Evolutionary conservation across 1,284 basidiomycete species (phyloP), one percentile per base, ranked within the genome.

Genomic region (Testicularia cyperi): DNA sequence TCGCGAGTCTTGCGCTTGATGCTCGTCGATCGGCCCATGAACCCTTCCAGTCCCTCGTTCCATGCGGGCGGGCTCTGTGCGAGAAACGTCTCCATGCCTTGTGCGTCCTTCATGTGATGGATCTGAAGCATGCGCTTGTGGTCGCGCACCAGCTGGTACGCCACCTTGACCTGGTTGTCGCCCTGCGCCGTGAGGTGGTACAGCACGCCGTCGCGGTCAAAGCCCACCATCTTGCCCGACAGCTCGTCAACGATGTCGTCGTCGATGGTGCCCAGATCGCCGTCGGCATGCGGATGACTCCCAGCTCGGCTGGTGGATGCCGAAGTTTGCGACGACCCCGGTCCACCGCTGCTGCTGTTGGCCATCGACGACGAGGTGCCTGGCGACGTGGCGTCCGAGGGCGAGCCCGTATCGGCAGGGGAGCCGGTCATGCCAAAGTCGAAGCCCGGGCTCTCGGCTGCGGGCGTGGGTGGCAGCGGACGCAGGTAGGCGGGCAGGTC

Each of bases 141-240:
- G 74, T 97, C 94, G 41, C 91, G 81, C 42, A 95, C 81, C 2
- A 97, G 81, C 83, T 94, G 86, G 77, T 97, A 98, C 0, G 94
- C 92, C 14, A 98, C 92, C 78, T 96, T 94, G 75, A 97, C 87
- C 48, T 91, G 88, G 73, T 96, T 95, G 30, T 94, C 92, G 46
- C 91, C 88, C 34, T 91, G 86, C 56, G 86, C 80, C 64, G 86
- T 81, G 49, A 97, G 78, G 66, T 86, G 87, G 47, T 88, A 85
- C 86, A 88, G 89, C 5, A 97, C 83, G 64, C 92, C 88, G 2
- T 88, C 86, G 74, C 85, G 84, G 45, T 84, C 84, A 23, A 94
- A 86, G 0, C 85, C 87, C 0, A 83, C 78, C 80, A 97, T 87
- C 65, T 86, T 83, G 34, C 80, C 75, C 6, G 86, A 83, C 23